A percentile compares a stretch with the other conserved stretches of the same genome.
phyloP scores from a whole-genome alignment of 257 asterid species.

The Nicotiana obtusifolia region DNA sequence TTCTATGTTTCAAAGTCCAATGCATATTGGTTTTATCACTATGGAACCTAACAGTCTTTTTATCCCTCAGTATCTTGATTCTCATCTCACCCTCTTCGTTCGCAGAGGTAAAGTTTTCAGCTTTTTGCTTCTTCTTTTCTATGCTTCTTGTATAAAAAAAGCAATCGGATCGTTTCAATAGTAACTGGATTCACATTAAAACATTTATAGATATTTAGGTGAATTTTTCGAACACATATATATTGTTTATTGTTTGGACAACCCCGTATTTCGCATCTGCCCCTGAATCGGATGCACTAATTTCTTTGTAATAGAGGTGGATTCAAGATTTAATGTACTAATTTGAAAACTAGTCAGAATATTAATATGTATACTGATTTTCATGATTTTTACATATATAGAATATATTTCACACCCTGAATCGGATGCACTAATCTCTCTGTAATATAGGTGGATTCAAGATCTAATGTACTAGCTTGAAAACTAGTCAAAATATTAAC shows the following conservation, averaged over 20 bases:
- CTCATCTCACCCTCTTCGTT: conserved; percentile 61
- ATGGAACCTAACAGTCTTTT: conserved; percentile 79
- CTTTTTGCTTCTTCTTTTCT: background rate
- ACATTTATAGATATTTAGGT: no score
- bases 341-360: background rate
- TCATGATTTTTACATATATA: no score
- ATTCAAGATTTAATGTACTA: background rate
- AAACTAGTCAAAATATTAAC: background rate
- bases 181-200: no score
- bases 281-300: no score
- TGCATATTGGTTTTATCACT: conserved; percentile 70
- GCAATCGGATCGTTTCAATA: background rate
- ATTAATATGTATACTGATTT: background rate
- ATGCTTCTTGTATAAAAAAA: background rate
- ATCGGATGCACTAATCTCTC: background rate
- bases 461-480: background rate
- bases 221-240: no score
- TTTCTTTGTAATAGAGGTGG: background rate
- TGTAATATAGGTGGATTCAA: background rate
- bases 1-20: conserved; percentile 21
- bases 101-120: conserved; percentile 42
- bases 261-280: no score
- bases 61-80: conserved; percentile 85
- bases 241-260: no score
- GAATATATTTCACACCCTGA: no score